Percentiles rank a stretch among this genome's conserved stretches.
phyloP scores from a whole-genome alignment of 352 stramenopile species.

The Globisporangium solare region DNA sequence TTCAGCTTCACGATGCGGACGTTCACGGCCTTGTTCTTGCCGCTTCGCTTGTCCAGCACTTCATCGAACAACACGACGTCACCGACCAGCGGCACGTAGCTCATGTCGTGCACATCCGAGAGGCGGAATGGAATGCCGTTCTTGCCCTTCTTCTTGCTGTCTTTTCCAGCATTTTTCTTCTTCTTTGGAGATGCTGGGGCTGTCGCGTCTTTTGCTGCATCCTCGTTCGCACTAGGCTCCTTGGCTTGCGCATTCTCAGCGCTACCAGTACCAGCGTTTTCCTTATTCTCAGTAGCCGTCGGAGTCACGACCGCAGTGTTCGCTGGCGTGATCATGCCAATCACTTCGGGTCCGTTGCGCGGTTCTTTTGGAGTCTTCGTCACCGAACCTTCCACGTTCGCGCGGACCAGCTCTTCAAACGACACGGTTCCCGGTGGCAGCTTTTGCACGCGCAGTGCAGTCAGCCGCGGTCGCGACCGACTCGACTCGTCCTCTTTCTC shows the following conservation, averaged over 20 bases:
- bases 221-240: neutral
- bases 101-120: conserved; percentile 57
- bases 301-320: neutral
- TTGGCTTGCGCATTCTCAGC: conserved; percentile 17
- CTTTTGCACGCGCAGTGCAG: conserved; percentile 64
- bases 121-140: conserved; percentile 41
- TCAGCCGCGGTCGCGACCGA: conserved; percentile 35
- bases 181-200: neutral
- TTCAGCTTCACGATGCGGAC: conserved; percentile 60
- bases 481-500: conserved; percentile 45
- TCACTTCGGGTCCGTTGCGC: conserved; percentile 50
- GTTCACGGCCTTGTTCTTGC: conserved; percentile 52
- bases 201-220: neutral
- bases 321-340: conserved; percentile 44
- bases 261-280: neutral
- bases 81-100: conserved; percentile 50
- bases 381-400: conserved; percentile 56
- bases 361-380: conserved; percentile 63
- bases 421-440: conserved; percentile 47
- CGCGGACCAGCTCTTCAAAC: conserved; percentile 56
- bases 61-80: conserved; percentile 68
- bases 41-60: conserved; percentile 63
- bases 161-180: conserved; percentile 13
- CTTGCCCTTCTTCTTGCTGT: conserved; percentile 39
- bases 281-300: conserved; percentile 1